These are phyloP conservation scores for Fusarium verticillioides DNA, from an alignment of 2,329 filamentous ascomycete species.

Conservation along the genomic window DNA sequence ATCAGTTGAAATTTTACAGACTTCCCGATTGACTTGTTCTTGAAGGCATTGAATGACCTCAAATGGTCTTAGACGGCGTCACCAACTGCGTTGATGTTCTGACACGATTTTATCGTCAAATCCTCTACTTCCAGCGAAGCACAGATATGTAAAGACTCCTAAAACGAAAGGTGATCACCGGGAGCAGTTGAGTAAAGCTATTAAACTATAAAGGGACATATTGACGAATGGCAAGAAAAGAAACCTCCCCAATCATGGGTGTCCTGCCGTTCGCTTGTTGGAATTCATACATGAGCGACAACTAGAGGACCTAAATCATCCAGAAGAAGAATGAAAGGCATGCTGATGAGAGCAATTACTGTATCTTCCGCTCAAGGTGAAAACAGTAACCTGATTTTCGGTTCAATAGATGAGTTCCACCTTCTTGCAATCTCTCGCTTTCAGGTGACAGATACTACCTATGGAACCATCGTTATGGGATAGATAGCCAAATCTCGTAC, in stretches of 20 bases:
- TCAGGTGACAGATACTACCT: too few relatives aligned
- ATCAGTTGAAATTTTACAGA: accelerated
- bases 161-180: not conserved
- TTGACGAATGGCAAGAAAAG: accelerated
- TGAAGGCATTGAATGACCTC: not conserved
- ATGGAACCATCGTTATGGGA: too few relatives aligned
- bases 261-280: not conserved
- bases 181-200: not conserved
- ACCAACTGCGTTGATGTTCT: accelerated
- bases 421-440: too few relatives aligned
- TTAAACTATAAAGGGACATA: not conserved
- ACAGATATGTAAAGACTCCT: too few relatives aligned
- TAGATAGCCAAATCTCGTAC: too few relatives aligned
- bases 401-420: not conserved
- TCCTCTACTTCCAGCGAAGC: not conserved
- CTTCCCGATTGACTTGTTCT: not conserved
- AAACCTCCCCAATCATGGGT: not conserved
- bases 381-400: accelerated
- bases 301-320: not conserved
- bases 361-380: too few relatives aligned
- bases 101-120: not conserved
- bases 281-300: not conserved
- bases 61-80: not conserved
- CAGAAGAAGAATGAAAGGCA: not conserved
- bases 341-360: too few relatives aligned